Base-by-base conservation (phyloP, 768 basidiomycete genomes). In the Tricholoma furcatifolium region DNA sequence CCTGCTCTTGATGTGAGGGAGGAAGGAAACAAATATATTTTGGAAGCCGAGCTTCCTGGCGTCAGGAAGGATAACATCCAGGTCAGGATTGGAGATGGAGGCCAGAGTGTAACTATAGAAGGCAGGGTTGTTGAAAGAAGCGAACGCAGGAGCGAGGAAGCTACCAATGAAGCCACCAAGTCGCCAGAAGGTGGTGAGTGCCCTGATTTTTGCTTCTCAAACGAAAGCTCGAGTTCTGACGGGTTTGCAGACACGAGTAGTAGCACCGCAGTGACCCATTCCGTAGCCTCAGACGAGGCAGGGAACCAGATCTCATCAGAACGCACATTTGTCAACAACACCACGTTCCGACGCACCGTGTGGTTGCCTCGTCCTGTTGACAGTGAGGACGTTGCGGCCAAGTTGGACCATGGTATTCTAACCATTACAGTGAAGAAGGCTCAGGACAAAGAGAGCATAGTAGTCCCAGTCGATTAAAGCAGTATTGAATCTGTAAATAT, bases 1-100 rank as follows among this genome's bases (percentile, higher is more conserved):
- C 87, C 88, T 14, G 80, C 84, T 0, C 73, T 91, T 6, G 88
- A 92, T 57, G 66, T 91, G 7, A 73, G 76, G 3, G 89, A 92
- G 58, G 78, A 84, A 53, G 81, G 77, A 1, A 74, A 83, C 65
- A 72, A 75, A 36, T 91, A 87, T 58, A 56, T 88, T 47, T 71
- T 92, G 38, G 85, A 91, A 61, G 87, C 88, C 1, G 90, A 92
- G 61, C 62, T 92, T 23, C 90, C 89, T 18, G 88, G 89, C 1
- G 82, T 91, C 23, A 84, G 81, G 65, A 89, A 85, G 72, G 88
- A 91, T 59, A 83, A 90, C 60, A 64, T 91, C 8, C 79, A 88
- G 50, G 77, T 91, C 46, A 77, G 81, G 7, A 73, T 91, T 53
- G 86, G 87, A 8, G 84, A 89, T 51, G 80, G 77, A 14, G 88